A percentile compares a stretch with the other conserved stretches of the same genome.
These are phyloP conservation scores for Scheffersomyces parashehatae DNA, from an alignment of 1,139 yeast genomes.

Conservation along the genomic window DNA sequence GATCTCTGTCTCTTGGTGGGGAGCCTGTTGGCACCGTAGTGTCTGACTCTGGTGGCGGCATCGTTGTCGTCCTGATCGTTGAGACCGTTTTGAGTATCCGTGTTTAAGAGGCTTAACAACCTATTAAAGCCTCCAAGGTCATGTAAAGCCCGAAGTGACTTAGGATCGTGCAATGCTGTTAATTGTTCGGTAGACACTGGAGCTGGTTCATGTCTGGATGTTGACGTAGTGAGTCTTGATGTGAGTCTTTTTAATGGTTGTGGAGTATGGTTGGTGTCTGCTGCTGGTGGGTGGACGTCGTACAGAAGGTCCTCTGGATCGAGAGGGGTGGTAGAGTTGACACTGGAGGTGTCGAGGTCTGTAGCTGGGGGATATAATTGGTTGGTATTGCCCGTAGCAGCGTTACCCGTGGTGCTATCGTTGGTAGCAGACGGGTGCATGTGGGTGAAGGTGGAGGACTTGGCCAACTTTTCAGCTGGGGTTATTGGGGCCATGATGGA, in stretches of 20 bases:
- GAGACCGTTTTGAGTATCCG: constrained; percentile 49
- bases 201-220: constrained; percentile 2
- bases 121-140: constrained; percentile 44
- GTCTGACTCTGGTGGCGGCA: constrained; percentile 33
- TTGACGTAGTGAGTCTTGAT: constrained; percentile 5
- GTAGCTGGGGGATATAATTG: constrained; percentile 2
- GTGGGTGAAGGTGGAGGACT: constrained; percentile 6
- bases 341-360: constrained; percentile 10
- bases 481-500: constrained; percentile 10
- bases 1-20: constrained; percentile 72
- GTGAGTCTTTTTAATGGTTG: constrained; percentile 5
- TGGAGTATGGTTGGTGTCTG: constrained; percentile 2
- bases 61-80: constrained; percentile 28
- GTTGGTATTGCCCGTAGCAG: not conserved
- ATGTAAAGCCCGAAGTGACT: constrained; percentile 40
- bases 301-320: constrained; percentile 1
- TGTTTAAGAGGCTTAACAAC: constrained; percentile 30
- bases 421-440: not conserved
- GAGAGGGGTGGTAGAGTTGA: constrained; percentile 16
- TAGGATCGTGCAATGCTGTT: constrained; percentile 53
- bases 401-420: not conserved
- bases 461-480: constrained; percentile 6
- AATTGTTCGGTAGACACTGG: constrained; percentile 29
- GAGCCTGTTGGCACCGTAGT: constrained; percentile 67
- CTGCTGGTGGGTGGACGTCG: constrained; percentile 2